phyloP scores from a whole-genome alignment of 129 eudicot genomes.

The Flaveria bidentis region DNA sequence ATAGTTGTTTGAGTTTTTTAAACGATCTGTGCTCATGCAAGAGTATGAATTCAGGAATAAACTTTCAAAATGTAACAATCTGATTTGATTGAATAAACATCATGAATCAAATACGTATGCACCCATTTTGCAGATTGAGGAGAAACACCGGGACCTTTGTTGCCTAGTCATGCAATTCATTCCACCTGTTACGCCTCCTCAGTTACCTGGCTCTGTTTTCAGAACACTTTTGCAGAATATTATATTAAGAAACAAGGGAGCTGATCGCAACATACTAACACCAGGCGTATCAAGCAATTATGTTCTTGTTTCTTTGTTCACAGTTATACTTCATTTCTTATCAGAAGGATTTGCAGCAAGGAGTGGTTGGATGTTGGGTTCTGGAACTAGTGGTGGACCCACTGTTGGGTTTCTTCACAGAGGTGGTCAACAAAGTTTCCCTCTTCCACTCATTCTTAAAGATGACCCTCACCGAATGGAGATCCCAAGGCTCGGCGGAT shows the following conservation, averaged over 20 bases:
- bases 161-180: conserved; percentile 81
- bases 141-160: conserved; percentile 96
- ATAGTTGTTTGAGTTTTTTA: not conserved
- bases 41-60: not conserved
- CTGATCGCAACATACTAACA: conserved; percentile 81
- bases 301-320: conserved; percentile 77
- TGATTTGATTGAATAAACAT: conserved; percentile 7
- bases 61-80: not conserved
- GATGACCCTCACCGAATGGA: conserved; percentile 81
- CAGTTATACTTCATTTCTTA: conserved; percentile 79
- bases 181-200: conserved; percentile 88
- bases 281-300: conserved; percentile 86
- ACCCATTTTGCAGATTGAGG: conserved; percentile 75
- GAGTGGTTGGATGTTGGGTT: conserved; percentile 66
- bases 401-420: conserved; percentile 88
- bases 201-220: conserved; percentile 89
- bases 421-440: conserved; percentile 92
- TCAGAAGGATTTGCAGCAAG: conserved; percentile 80
- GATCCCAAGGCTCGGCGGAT: conserved; percentile 88
- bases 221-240: conserved; percentile 74
- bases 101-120: conserved; percentile 6
- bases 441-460: conserved; percentile 74
- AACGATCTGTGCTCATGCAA: not conserved
- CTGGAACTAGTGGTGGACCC: conserved; percentile 43
- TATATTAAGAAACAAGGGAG: conserved; percentile 82